Evolutionary conservation across 352 stramenopile genomes (phyloP).

Genomic region (Phytophthora vignae): DNA sequence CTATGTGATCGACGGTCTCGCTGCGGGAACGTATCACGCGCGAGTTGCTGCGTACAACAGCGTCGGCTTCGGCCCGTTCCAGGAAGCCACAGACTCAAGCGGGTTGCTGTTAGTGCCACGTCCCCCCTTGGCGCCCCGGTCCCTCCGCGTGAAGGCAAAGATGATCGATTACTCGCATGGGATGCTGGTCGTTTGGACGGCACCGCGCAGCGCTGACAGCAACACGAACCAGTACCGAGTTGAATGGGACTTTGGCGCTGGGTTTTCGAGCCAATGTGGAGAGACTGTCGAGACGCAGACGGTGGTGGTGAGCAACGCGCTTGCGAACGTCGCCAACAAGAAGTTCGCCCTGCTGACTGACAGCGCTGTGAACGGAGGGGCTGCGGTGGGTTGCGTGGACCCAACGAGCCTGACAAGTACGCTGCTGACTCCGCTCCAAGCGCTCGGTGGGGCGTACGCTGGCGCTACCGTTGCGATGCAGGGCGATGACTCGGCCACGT

Average conservation of each 20-base stretch:
- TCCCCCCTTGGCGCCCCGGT: slow-evolving; percentile 56
- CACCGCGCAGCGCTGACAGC: slow-evolving; percentile 82
- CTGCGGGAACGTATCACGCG: slow-evolving; percentile 85
- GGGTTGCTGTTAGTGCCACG: slow-evolving; percentile 43
- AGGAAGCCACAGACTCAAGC: slow-evolving; percentile 42
- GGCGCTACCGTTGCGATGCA: slow-evolving; percentile 40
- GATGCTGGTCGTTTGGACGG: slow-evolving; percentile 77
- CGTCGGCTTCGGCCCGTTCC: slow-evolving; percentile 90
- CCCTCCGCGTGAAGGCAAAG: slow-evolving; percentile 80
- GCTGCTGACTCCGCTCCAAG: slow-evolving; percentile 40
- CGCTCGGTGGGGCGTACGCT: slow-evolving; percentile 40
- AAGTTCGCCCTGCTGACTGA: slow-evolving; percentile 21
- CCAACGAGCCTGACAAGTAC: slow-evolving; percentile 1
- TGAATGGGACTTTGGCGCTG: slow-evolving; percentile 95
- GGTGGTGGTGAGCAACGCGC: slow-evolving; percentile 41
- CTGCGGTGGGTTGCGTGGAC: slow-evolving; percentile 17
- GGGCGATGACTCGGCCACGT: slow-evolving; percentile 63
- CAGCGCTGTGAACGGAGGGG: slow-evolving; percentile 3
- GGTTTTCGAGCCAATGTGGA: slow-evolving; percentile 85
- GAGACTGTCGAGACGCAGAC: slow-evolving; percentile 77
- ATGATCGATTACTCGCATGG: slow-evolving; percentile 41
- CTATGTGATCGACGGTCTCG: slow-evolving; percentile 84
- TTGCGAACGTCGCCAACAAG: neutral
- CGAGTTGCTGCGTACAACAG: slow-evolving; percentile 95
- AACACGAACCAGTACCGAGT: slow-evolving; percentile 88